phyloP scores from a whole-genome alignment of 768 basidiomycete genomes.

The Leccinum ochraceum region DNA sequence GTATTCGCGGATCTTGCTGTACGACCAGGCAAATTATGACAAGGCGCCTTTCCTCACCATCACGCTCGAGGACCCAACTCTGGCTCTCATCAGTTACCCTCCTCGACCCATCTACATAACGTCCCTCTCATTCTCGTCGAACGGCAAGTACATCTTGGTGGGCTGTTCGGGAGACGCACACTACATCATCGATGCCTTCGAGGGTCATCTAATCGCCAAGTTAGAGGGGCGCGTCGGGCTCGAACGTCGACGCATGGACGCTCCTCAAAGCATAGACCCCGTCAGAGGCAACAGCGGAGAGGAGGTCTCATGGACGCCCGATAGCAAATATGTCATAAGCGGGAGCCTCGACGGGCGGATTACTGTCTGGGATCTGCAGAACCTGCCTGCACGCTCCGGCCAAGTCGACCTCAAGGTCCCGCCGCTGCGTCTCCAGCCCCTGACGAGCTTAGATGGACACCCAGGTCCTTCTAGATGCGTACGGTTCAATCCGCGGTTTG shows the following conservation, averaged over 20 bases:
- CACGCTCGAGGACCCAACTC: slow-evolving; percentile 77
- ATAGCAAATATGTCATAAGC: slow-evolving; percentile 86
- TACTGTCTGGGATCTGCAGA: slow-evolving; percentile 84
- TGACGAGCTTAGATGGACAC: slow-evolving; percentile 69
- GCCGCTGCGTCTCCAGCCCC: slow-evolving; percentile 52
- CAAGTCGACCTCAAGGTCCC: slow-evolving; percentile 55
- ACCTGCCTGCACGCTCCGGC: slow-evolving; percentile 52
- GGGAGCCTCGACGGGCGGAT: slow-evolving; percentile 87
- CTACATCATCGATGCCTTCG: slow-evolving; percentile 91
- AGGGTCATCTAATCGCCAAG: slow-evolving; percentile 80
- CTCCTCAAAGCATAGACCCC: slow-evolving; percentile 62
- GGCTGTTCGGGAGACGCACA: slow-evolving; percentile 93
- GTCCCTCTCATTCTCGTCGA: slow-evolving; percentile 84
- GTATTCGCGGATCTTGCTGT: slow-evolving; percentile 80
- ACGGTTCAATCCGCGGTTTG: slow-evolving; percentile 83
- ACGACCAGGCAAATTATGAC: slow-evolving; percentile 85
- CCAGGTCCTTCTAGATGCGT: slow-evolving; percentile 84
- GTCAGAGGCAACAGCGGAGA: slow-evolving; percentile 85
- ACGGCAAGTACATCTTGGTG: slow-evolving; percentile 87
- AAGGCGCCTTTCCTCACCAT: slow-evolving; percentile 89
- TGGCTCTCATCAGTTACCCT: slow-evolving; percentile 75
- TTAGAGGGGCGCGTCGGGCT: slow-evolving; percentile 84
- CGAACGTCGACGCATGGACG: slow-evolving; percentile 59
- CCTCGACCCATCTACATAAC: slow-evolving; percentile 91
- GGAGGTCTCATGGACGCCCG: slow-evolving; percentile 93